These are phyloP conservation scores for Selenicereus undatus DNA, from an alignment of 148 eudicot genomes.

Conservation along the genomic window DNA sequence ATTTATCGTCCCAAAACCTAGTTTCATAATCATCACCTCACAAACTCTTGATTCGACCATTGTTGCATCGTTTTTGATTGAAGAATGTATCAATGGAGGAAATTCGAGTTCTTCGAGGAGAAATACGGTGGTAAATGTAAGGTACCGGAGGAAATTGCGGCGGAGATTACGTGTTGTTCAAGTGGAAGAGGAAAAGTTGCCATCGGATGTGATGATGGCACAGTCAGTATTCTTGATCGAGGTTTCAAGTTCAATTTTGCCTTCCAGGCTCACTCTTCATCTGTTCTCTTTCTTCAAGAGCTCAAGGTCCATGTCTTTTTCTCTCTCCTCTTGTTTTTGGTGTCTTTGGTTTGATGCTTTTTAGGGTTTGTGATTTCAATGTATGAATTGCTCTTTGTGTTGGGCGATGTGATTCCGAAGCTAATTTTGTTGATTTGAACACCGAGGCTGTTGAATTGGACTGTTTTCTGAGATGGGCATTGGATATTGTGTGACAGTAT, in stretches of 20 bases:
- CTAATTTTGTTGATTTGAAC: not conserved
- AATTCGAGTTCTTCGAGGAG: conserved; percentile 96
- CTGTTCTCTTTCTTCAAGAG: conserved; percentile 78
- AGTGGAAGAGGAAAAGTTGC: conserved; percentile 81
- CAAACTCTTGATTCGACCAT: not conserved
- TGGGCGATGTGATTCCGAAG: conserved; percentile 4
- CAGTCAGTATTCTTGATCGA: conserved; percentile 72
- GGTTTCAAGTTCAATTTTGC: conserved; percentile 78
- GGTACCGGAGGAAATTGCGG: conserved; percentile 59
- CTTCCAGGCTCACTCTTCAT: conserved; percentile 79
- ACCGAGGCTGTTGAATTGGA: not conserved
- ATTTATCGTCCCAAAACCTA: conserved; percentile 4
- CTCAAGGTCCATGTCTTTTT: conserved; percentile 64
- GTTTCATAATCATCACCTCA: not conserved
- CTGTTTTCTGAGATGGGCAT: not conserved
- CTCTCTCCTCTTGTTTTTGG: not conserved
- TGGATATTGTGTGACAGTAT: not conserved
- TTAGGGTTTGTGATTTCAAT: conserved; percentile 9
- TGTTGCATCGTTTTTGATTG: not conserved
- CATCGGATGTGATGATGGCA: conserved; percentile 70
- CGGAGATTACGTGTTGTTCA: conserved; percentile 59
- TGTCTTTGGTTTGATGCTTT: conserved; percentile 13
- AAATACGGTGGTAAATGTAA: conserved; percentile 61
- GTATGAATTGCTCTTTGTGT: not conserved
- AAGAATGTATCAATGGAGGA: conserved; percentile 89